Percentiles rank a stretch among this genome's conserved stretches.
Conservation (phyloP, 148 eudicot species). For the Arctostaphylos glauca region DNA sequence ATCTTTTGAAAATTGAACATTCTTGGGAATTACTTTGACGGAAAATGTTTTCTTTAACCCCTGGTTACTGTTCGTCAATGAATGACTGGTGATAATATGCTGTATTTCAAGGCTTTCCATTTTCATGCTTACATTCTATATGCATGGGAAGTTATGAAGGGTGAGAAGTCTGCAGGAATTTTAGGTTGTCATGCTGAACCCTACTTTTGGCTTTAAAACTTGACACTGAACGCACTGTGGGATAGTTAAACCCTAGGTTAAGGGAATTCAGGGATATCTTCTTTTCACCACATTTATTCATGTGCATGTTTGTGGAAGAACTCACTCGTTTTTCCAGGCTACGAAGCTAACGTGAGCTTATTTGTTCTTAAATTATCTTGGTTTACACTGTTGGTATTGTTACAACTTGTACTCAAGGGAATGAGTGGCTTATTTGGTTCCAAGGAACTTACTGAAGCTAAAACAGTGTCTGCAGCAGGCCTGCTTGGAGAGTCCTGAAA, state of each 20-base stretch:
- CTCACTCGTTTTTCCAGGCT: too few relatives aligned
- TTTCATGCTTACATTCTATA: not conserved
- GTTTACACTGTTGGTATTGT: too few relatives aligned
- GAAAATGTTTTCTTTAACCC: not conserved
- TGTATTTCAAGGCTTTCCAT: not conserved
- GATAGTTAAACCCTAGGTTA: not conserved
- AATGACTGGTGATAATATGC: not conserved
- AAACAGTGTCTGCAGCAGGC: too few relatives aligned
- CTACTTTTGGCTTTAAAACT: not conserved
- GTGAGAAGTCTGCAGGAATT: not conserved
- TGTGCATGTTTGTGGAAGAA: too few relatives aligned
- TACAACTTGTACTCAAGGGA: too few relatives aligned
- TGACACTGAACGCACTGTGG: not conserved
- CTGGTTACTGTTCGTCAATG: not conserved
- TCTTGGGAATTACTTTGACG: not conserved
- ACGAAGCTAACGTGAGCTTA: too few relatives aligned
- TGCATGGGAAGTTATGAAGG: not conserved
- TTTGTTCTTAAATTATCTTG: too few relatives aligned
- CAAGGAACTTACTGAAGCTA: too few relatives aligned
- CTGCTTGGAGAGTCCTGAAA: too few relatives aligned
- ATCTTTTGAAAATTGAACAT: not conserved
- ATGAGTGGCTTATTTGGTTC: too few relatives aligned
- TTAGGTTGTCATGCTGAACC: not conserved
- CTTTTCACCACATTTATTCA: too few relatives aligned
- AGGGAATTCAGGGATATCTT: too few relatives aligned